Conservation (phyloP, 2,329 filamentous ascomycete species). For the Apiospora koreana region DNA sequence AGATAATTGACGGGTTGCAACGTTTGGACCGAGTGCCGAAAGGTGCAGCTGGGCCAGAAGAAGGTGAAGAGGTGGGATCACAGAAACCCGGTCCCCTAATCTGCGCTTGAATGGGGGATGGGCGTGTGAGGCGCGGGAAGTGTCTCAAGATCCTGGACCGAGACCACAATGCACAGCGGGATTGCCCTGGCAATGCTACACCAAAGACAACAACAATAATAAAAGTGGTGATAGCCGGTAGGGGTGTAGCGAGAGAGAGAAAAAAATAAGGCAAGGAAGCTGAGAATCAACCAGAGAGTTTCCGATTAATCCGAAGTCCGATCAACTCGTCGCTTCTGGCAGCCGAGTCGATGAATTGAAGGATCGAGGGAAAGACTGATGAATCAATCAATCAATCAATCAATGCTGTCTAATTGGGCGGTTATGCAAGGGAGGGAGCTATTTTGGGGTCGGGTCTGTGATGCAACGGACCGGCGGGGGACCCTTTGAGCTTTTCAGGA, state of each 20-base stretch:
- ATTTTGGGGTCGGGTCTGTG: constrained; percentile 3
- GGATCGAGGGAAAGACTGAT: background rate
- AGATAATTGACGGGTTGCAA: background rate
- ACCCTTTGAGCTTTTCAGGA: background rate
- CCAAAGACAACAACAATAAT: background rate
- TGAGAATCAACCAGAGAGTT: background rate
- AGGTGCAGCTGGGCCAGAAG: background rate
- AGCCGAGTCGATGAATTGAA: background rate
- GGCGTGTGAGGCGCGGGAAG: constrained; percentile 3
- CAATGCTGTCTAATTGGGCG: background rate
- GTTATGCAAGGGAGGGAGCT: constrained; percentile 5
- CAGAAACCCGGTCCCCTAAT: background rate
- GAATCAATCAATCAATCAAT: background rate
- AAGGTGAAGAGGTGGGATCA: background rate
- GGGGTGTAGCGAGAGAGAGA: background rate
- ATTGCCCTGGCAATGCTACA: constrained; percentile 8
- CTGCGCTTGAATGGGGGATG: background rate
- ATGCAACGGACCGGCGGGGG: background rate
- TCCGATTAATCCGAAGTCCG: background rate
- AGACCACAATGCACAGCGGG: background rate
- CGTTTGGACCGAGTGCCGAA: constrained; percentile 6
- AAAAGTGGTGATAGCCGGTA: background rate
- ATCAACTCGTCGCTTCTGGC: background rate
- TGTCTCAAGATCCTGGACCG: constrained; percentile 9
- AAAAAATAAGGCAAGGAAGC: background rate